Evolutionary conservation across 495 filamentous ascomycete species (phyloP).

Genomic region (Daldinia decipiens): DNA sequence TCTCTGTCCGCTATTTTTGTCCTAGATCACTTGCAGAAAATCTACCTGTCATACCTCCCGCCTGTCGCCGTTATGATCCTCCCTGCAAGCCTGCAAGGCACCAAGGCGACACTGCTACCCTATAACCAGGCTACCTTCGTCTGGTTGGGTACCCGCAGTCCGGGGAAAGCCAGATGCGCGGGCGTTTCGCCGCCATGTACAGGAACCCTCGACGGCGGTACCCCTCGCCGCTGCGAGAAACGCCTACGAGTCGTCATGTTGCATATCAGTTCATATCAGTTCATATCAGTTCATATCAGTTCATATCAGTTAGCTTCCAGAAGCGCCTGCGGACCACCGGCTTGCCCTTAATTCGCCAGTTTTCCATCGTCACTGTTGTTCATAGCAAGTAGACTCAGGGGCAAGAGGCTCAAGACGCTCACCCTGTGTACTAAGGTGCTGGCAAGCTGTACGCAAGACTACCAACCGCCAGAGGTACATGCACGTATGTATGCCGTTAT

Average conservation of each 20-base stretch:
- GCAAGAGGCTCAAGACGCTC: neutral
- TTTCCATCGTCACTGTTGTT: neutral
- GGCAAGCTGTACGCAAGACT: constrained; percentile 19
- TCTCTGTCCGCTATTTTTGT: constrained; percentile 22
- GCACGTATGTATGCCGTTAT: constrained; percentile 29
- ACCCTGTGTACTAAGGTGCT: constrained; percentile 18
- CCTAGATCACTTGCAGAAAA: constrained; percentile 40
- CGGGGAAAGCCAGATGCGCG: constrained; percentile 31
- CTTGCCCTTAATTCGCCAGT: constrained; percentile 10
- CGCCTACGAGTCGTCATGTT: constrained; percentile 19
- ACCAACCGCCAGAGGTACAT: constrained; percentile 33
- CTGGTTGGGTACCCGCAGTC: constrained; percentile 24
- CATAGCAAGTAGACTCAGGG: constrained; percentile 10
- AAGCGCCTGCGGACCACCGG: constrained; percentile 27
- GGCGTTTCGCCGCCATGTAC: constrained; percentile 37
- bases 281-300: no score
- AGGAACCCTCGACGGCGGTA: constrained; percentile 8
- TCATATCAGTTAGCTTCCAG: constrained; percentile 34
- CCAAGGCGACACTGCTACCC: constrained; percentile 26
- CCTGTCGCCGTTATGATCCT: constrained; percentile 30
- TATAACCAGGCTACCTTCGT: constrained; percentile 6
- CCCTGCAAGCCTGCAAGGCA: constrained; percentile 41
- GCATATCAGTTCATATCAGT: constrained; percentile 15
- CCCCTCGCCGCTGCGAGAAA: constrained; percentile 7
- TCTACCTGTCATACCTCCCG: constrained; percentile 29